Conservation (phyloP, 768 basidiomycete genomes). For the Serendipita sp. region DNA sequence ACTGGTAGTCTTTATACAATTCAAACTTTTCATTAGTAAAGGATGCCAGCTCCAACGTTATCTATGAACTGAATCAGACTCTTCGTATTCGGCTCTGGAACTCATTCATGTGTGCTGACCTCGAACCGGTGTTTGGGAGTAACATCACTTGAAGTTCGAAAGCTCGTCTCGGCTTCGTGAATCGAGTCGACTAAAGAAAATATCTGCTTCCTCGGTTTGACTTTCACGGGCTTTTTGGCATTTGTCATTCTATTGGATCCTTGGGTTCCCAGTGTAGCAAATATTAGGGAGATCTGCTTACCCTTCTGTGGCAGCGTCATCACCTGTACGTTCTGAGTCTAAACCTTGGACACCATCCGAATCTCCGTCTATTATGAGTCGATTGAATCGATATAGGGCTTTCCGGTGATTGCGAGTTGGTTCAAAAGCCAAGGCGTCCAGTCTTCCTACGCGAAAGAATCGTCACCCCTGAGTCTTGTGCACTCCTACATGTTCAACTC, state of each 20-base stretch:
- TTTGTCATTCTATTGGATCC: neutral
- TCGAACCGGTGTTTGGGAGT: slow-evolving; percentile 39
- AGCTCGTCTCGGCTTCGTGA: slow-evolving; percentile 39
- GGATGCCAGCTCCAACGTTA: slow-evolving; percentile 57
- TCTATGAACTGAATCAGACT: slow-evolving; percentile 26
- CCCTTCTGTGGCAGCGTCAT: neutral
- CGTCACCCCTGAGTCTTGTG: slow-evolving; percentile 18
- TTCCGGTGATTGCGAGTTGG: slow-evolving; percentile 64
- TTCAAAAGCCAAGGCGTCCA: slow-evolving; percentile 50
- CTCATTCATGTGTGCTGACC: slow-evolving; percentile 23
- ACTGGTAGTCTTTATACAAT: slow-evolving; percentile 66
- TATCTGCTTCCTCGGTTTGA: slow-evolving; percentile 8
- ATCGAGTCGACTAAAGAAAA: slow-evolving; percentile 35
- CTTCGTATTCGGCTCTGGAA: neutral
- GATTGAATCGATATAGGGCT: slow-evolving; percentile 51
- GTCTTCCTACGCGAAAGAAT: slow-evolving; percentile 24
- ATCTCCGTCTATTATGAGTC: slow-evolving; percentile 38
- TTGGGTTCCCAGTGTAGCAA: too few species aligned
- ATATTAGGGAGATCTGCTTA: too few species aligned
- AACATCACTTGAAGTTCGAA: slow-evolving; percentile 13
- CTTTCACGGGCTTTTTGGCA: slow-evolving; percentile 3
- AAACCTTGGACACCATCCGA: neutral
- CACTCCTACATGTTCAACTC: slow-evolving; percentile 13
- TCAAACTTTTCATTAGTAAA: slow-evolving; percentile 68
- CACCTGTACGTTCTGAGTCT: neutral